Conservation (phyloP, 352 stramenopile species). For the Globisporangium sylvaticum region DNA sequence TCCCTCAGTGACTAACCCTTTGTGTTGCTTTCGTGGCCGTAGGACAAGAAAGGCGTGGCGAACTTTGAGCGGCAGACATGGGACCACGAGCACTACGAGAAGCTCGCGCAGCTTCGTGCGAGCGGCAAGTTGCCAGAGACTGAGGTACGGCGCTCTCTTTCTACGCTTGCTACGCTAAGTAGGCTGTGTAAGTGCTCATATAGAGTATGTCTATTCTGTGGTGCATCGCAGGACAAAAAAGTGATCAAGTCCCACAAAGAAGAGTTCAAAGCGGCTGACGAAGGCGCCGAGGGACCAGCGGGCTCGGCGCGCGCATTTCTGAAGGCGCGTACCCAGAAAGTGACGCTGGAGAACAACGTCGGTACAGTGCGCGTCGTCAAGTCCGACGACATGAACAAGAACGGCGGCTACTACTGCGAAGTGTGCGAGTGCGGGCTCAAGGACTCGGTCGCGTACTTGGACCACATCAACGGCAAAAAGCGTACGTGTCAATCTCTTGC, state of each 20-base stretch:
- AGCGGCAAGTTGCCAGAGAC: constrained; percentile 58
- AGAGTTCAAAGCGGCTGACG: constrained; percentile 71
- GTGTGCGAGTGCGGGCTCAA: constrained; percentile 91
- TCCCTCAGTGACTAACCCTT: not conserved
- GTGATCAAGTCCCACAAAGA: constrained; percentile 65
- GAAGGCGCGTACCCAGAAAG: constrained; percentile 67
- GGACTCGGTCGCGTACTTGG: constrained; percentile 91
- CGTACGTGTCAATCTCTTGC: constrained; percentile 41
- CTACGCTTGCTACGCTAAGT: not conserved
- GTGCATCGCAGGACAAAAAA: constrained; percentile 47
- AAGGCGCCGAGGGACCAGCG: constrained; percentile 51
- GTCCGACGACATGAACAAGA: constrained; percentile 69
- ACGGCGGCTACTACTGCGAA: constrained; percentile 90
- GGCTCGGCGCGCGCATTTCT: constrained; percentile 75
- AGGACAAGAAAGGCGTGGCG: constrained; percentile 70
- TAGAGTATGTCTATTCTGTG: not conserved
- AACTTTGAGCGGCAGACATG: constrained; percentile 85
- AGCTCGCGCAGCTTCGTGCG: constrained; percentile 70
- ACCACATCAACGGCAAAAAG: constrained; percentile 95
- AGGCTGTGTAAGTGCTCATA: not conserved
- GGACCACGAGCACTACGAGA: constrained; percentile 74
- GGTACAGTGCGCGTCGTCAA: constrained; percentile 88
- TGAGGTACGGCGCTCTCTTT: constrained; percentile 22
- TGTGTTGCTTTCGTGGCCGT: not conserved
- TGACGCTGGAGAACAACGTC: constrained; percentile 81